phyloP scores from a whole-genome alignment of 352 stramenopile species.

The Globisporangium okanoganense region DNA sequence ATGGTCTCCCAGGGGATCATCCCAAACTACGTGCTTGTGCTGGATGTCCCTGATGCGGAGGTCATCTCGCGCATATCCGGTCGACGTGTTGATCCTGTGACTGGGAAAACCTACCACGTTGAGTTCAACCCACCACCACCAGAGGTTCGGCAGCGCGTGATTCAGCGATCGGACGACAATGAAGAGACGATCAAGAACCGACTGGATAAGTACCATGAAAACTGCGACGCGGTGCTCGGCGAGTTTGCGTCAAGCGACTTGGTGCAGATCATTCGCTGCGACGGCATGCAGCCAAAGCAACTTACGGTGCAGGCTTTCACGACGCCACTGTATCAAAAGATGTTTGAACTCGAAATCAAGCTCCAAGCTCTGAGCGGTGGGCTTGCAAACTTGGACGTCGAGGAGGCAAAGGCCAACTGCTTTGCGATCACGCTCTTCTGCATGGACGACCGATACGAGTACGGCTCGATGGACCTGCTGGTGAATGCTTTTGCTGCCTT shows the following conservation, averaged over 20 bases:
- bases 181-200: constrained; percentile 90
- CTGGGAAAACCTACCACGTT: constrained; percentile 94
- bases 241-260: constrained; percentile 30
- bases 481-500: constrained; percentile 52
- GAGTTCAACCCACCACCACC: constrained; percentile 91
- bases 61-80: constrained; percentile 95
- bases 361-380: constrained; percentile 22
- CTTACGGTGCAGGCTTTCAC: constrained; percentile 47
- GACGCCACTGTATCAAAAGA: constrained; percentile 40
- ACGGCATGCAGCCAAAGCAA: constrained; percentile 43
- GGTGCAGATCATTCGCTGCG: constrained; percentile 52
- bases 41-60: constrained; percentile 93
- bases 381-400: constrained; percentile 24
- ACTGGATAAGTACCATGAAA: constrained; percentile 79
- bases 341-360: constrained; percentile 32
- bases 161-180: constrained; percentile 91
- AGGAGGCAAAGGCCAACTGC: constrained; percentile 46
- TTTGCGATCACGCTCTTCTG: constrained; percentile 68
- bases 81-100: constrained; percentile 91
- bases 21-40: constrained; percentile 88
- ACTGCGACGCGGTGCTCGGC: constrained; percentile 44
- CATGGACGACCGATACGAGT: constrained; percentile 43
- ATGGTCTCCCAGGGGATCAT: constrained; percentile 69
- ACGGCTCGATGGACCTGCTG: constrained; percentile 39
- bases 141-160: constrained; percentile 56